These are phyloP conservation scores for Solanum chiquidenum DNA, from an alignment of 257 asterid genomes.

Conservation along the genomic window DNA sequence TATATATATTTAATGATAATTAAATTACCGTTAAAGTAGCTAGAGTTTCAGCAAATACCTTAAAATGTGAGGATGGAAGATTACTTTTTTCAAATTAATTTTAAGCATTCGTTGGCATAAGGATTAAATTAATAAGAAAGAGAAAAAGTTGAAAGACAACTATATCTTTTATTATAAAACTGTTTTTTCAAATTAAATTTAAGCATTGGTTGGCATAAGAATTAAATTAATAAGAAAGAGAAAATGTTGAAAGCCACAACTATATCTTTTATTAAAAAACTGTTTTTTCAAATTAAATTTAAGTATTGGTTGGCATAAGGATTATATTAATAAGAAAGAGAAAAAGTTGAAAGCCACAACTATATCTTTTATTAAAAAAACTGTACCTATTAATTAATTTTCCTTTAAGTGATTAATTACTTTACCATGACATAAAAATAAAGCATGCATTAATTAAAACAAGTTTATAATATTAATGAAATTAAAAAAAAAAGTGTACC, in stretches of 20 bases:
- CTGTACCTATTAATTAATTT: background rate
- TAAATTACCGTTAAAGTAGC: background rate
- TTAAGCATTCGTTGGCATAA: background rate
- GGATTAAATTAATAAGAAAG: background rate
- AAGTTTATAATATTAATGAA: background rate
- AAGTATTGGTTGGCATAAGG: background rate
- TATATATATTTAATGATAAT: no score
- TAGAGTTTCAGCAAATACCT: no score
- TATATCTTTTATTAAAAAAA: no score
- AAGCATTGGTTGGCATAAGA: background rate
- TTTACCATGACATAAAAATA: background rate
- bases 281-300: no score
- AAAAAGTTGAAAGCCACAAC: background rate
- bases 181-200: no score
- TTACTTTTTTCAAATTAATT: no score
- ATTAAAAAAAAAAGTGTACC: constrained; percentile 21
- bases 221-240: background rate
- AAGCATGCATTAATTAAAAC: background rate
- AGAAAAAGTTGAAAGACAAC: background rate
- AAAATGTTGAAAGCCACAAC: background rate
- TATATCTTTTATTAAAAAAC: no score
- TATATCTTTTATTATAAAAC: no score
- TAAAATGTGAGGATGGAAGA: no score
- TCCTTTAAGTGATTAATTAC: background rate
- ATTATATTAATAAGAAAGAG: background rate